phyloP scores from a whole-genome alignment of 208 protist species.

The Endotrypanum monterogeii region DNA sequence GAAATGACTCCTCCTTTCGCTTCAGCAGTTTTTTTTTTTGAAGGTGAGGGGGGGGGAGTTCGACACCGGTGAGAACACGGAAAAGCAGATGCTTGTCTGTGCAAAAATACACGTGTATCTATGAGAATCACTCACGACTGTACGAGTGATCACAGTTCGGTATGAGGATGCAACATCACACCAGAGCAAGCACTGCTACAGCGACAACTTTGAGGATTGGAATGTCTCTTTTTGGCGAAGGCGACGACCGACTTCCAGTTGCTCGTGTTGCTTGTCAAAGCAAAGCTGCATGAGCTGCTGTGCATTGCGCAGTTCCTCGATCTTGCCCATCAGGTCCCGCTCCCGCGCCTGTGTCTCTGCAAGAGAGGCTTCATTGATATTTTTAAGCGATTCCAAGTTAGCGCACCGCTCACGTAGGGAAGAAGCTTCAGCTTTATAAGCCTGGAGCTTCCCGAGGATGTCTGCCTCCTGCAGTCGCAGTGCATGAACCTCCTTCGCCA shows the following conservation, averaged over 20 bases:
- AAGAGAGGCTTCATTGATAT: conserved; percentile 71
- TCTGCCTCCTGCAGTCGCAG: conserved; percentile 55
- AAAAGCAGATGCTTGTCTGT: not conserved
- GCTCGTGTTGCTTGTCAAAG: conserved; percentile 91
- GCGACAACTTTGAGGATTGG: conserved; percentile 9
- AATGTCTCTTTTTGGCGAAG: conserved; percentile 51
- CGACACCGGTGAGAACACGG: not conserved
- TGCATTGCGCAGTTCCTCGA: conserved; percentile 78
- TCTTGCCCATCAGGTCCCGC: conserved; percentile 66
- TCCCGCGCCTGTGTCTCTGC: conserved; percentile 72
- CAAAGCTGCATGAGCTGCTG: conserved; percentile 89
- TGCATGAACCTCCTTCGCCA: conserved; percentile 52
- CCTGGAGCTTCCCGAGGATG: conserved; percentile 56
- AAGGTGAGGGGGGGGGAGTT: no score
- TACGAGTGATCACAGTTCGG: not conserved
- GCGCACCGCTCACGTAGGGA: conserved; percentile 77
- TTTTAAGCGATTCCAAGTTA: conserved; percentile 82
- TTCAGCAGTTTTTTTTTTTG: not conserved
- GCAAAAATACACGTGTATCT: not conserved
- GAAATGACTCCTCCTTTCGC: not conserved
- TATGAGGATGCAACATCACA: not conserved
- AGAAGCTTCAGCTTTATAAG: conserved; percentile 60
- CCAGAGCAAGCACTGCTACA: not conserved
- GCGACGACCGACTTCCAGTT: conserved; percentile 73
- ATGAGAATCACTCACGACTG: conserved; percentile 2